Conservation (phyloP, 192 early-diverging fungal species). For the Dimargaris verticillata region DNA sequence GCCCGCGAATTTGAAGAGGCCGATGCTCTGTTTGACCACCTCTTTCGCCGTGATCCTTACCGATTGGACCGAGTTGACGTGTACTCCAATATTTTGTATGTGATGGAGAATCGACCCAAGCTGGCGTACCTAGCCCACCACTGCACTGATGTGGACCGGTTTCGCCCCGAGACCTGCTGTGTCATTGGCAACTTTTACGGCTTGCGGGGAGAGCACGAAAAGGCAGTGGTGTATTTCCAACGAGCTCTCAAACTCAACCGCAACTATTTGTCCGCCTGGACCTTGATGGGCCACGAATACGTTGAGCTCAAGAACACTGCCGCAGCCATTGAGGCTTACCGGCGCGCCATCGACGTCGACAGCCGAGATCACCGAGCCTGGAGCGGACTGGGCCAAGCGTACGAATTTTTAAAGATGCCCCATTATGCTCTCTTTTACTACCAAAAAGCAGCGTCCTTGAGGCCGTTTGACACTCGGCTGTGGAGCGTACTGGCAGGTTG, state of each 20-base stretch:
- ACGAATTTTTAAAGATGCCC: conserved; percentile 69
- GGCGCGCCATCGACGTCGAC: conserved; percentile 67
- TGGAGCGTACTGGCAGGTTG: conserved; percentile 65
- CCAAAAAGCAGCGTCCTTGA: conserved; percentile 49
- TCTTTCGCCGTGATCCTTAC: conserved; percentile 56
- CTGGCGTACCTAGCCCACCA: conserved; percentile 64
- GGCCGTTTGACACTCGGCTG: conserved; percentile 72
- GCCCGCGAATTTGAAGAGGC: conserved; percentile 56
- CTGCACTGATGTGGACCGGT: conserved; percentile 52
- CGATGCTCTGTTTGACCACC: conserved; percentile 42
- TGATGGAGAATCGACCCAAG: conserved; percentile 48
- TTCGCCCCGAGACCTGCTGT: conserved; percentile 74
- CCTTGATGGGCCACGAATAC: conserved; percentile 88
- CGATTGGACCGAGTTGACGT: conserved; percentile 66
- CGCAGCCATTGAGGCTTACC: conserved; percentile 79
- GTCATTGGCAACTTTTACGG: conserved; percentile 84
- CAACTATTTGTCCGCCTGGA: conserved; percentile 66
- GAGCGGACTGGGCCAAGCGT: conserved; percentile 82
- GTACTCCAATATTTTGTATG: conserved; percentile 77
- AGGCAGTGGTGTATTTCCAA: conserved; percentile 76
- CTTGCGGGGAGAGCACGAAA: conserved; percentile 56
- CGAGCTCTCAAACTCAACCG: conserved; percentile 66
- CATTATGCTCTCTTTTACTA: conserved; percentile 74
- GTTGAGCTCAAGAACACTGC: conserved; percentile 79
- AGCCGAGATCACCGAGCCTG: conserved; percentile 74